Percentiles rank a stretch among this genome's conserved stretches.
Evolutionary conservation across 305 asterid species (phyloP).

Genomic region (Fraxinus sp.): DNA sequence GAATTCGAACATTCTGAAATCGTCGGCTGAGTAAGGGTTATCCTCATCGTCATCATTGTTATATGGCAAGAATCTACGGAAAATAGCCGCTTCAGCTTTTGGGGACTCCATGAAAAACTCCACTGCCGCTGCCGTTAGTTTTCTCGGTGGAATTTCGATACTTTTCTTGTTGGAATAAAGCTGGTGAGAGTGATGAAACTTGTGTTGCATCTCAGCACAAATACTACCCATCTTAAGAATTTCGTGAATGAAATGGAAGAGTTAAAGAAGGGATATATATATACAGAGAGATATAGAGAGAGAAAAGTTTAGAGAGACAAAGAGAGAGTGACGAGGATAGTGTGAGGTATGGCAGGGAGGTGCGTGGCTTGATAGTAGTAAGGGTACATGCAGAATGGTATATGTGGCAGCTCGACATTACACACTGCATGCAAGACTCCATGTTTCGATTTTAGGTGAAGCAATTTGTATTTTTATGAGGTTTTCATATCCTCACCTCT

Average conservation of each 20-base stretch:
- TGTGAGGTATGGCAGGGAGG: conserved; percentile 55
- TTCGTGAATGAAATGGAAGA: conserved; percentile 1
- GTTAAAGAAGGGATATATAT: conserved; percentile 5
- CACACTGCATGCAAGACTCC: conserved; percentile 47
- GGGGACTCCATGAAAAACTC: conserved; percentile 48
- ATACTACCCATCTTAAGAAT: conserved; percentile 45
- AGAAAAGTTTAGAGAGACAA: neutral
- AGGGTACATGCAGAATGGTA: conserved; percentile 54
- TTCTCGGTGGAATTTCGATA: conserved; percentile 74
- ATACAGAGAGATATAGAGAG: neutral
- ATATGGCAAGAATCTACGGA: conserved; percentile 66
- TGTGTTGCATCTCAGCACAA: conserved; percentile 58
- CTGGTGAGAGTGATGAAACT: conserved; percentile 61
- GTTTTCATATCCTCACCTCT: neutral
- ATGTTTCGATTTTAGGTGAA: neutral
- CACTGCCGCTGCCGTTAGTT: conserved; percentile 30
- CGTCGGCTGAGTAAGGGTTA: conserved; percentile 76
- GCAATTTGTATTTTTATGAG: neutral
- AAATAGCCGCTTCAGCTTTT: conserved; percentile 40
- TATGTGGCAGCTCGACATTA: conserved; percentile 71
- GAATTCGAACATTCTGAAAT: conserved; percentile 79
- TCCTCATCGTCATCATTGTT: conserved; percentile 45
- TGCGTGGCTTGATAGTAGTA: conserved; percentile 78
- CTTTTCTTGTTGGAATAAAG: conserved; percentile 61
- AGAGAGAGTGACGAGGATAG: conserved; percentile 50